Conservation (phyloP, 345 rosid genomes). For the Gossypium mustelinum region DNA sequence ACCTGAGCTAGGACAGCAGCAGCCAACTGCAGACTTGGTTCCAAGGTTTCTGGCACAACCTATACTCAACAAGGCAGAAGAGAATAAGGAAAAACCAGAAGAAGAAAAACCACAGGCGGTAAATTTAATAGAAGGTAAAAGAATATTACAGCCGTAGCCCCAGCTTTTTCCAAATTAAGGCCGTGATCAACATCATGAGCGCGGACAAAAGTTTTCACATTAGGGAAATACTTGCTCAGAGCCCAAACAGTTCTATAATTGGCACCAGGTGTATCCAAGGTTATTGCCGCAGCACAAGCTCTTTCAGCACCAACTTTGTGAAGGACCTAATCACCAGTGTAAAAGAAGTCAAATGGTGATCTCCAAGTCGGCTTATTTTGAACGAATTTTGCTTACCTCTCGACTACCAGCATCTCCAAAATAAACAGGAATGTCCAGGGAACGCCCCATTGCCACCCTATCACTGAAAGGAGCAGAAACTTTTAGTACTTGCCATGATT, state of each 20-base stretch:
- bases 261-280: conserved; percentile 96
- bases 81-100: conserved; percentile 11
- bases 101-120: neutral
- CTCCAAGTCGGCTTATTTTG: conserved; percentile 1
- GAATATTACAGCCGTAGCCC: conserved; percentile 85
- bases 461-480: conserved; percentile 53
- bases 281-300: conserved; percentile 95
- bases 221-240: conserved; percentile 90
- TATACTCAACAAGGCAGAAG: conserved; percentile 20
- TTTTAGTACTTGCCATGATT: neutral
- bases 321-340: conserved; percentile 56
- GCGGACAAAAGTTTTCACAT: conserved; percentile 92
- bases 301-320: conserved; percentile 96
- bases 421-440: conserved; percentile 93
- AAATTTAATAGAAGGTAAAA: conserved; percentile 7
- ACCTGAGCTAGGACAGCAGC: conserved; percentile 99
- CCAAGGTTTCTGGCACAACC: conserved; percentile 99
- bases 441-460: conserved; percentile 89
- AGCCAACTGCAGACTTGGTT: conserved; percentile 97
- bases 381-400: conserved; percentile 56
- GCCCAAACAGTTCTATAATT: conserved; percentile 99
- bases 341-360: conserved; percentile 20
- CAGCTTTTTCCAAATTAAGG: conserved; percentile 91
- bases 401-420: conserved; percentile 98
- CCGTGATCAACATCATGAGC: conserved; percentile 98